phyloP scores from a whole-genome alignment of 371 early-diverging fungal genomes.

The Mortierella sp. region DNA sequence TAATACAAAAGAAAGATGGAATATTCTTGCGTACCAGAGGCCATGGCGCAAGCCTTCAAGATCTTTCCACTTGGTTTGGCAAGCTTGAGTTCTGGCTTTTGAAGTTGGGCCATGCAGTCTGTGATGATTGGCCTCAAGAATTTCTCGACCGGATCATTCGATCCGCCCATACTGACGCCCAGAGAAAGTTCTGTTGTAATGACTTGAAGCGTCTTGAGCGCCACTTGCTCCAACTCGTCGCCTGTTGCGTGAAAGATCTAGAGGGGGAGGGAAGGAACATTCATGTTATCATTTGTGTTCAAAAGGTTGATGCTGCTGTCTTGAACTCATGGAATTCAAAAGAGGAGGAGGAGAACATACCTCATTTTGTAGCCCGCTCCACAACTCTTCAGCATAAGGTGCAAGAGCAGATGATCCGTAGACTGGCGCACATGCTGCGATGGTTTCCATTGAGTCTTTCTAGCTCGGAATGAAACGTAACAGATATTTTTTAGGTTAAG shows the following conservation, averaged over 20 bases:
- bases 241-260: conserved; percentile 76
- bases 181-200: conserved; percentile 67
- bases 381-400: conserved; percentile 72
- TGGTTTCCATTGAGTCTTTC: conserved; percentile 88
- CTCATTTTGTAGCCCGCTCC: conserved; percentile 76
- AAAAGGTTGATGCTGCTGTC: not conserved
- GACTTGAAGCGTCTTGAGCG: conserved; percentile 65
- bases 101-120: conserved; percentile 74
- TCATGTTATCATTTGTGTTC: not conserved
- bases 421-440: conserved; percentile 81
- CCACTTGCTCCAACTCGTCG: conserved; percentile 69
- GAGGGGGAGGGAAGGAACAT: not conserved
- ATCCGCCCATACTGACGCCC: conserved; percentile 57
- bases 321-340: not conserved
- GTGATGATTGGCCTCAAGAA: conserved; percentile 70
- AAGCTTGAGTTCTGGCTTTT: conserved; percentile 79
- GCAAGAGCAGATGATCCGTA: conserved; percentile 73
- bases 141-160: conserved; percentile 66
- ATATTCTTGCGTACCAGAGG: conserved; percentile 60
- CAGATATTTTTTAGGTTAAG: conserved; percentile 19
- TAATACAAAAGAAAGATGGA: not conserved
- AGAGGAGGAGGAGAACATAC: conserved; percentile 42
- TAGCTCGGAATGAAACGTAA: conserved; percentile 47
- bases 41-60: conserved; percentile 70
- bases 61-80: conserved; percentile 76